These are phyloP conservation scores for Aspergillus quadrilineatus DNA, from an alignment of 2,329 filamentous ascomycete genomes.

Conservation along the genomic window DNA sequence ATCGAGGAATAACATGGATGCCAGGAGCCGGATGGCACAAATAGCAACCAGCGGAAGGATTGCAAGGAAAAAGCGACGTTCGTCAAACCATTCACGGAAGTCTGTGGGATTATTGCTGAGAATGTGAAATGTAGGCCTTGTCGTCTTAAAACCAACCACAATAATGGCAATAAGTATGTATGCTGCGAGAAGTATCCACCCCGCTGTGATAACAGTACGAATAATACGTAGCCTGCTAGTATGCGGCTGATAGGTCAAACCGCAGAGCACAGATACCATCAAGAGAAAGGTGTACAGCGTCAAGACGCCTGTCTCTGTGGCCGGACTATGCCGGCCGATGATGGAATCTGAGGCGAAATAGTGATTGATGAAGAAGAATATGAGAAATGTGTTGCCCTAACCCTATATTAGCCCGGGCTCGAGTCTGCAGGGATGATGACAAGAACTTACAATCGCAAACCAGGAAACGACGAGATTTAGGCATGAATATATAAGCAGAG, in stretches of 20 bases:
- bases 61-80: not conserved
- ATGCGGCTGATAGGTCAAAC: not conserved
- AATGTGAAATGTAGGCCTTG: not conserved
- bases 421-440: not conserved
- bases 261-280: not conserved
- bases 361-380: not conserved
- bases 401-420: not conserved
- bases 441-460: not conserved
- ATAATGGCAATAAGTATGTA: not conserved
- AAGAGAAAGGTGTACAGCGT: not conserved
- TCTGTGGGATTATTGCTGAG: not conserved
- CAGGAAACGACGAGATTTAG: not conserved
- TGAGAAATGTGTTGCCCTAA: not conserved
- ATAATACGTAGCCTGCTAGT: not conserved
- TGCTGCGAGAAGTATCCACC: not conserved
- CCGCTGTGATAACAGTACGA: not conserved
- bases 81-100: not conserved
- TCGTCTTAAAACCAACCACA: not conserved
- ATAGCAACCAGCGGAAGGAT: not conserved
- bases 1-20: too few species aligned
- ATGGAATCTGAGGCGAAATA: not conserved
- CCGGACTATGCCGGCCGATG: not conserved
- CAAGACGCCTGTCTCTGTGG: not conserved
- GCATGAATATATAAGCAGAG: not conserved
- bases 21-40: too few species aligned